Percentiles rank a stretch among this genome's conserved stretches.
These are phyloP conservation scores for Petunia hybrid DNA, from an alignment of 305 asterid species.

Conservation along the genomic window DNA sequence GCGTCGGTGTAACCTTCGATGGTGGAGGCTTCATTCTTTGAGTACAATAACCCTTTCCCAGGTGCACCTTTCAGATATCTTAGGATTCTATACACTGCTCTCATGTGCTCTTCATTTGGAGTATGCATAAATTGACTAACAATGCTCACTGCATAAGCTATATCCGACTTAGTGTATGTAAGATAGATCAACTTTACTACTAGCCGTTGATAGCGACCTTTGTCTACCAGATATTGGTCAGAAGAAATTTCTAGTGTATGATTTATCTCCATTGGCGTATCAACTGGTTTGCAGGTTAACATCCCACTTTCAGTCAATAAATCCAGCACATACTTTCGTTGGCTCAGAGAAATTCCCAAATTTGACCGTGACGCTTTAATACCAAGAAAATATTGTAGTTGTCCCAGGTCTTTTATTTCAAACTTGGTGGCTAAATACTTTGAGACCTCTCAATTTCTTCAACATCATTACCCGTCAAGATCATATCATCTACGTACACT, in stretches of 20 bases:
- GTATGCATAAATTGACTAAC: not conserved
- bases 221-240: not conserved
- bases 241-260: not conserved
- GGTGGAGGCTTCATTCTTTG: not conserved
- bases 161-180: not conserved
- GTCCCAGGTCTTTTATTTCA: not conserved
- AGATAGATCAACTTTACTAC: not conserved
- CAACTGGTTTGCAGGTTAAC: not conserved
- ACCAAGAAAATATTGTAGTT: not conserved
- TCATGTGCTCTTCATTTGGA: not conserved
- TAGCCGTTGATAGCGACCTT: not conserved
- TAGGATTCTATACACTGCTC: not conserved
- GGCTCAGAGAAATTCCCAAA: not conserved
- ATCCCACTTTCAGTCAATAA: not conserved
- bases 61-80: not conserved
- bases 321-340: not conserved
- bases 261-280: slow-evolving; percentile 3
- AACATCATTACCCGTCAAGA: not conserved
- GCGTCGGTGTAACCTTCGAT: not conserved
- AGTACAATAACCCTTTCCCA: not conserved
- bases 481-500: not conserved
- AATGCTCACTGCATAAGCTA: not conserved
- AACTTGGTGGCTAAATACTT: not conserved
- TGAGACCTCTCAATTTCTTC: not conserved
- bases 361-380: not conserved